Percentiles rank a stretch among this genome's conserved stretches.
Evolutionary conservation across 2,329 filamentous ascomycete species (phyloP).

Genomic region (Colletotrichum incanum): DNA sequence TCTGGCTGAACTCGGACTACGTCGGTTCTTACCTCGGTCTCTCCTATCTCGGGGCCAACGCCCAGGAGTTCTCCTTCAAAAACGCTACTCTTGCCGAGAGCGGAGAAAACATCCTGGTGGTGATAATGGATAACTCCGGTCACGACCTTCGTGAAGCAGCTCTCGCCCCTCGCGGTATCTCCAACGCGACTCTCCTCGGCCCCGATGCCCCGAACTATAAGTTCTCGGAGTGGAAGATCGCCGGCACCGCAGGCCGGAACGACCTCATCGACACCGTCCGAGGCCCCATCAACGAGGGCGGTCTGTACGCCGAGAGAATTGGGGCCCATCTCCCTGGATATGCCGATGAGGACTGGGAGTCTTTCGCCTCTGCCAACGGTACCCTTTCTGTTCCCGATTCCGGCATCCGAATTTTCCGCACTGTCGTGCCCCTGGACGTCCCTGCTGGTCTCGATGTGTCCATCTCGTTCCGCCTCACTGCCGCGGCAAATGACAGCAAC

Average conservation of each 20-base stretch:
- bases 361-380: slow-evolving; percentile 49
- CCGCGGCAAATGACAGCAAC: slow-evolving; percentile 57
- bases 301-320: slow-evolving; percentile 70
- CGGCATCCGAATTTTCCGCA: slow-evolving; percentile 71
- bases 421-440: slow-evolving; percentile 65
- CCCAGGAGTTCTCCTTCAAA: slow-evolving; percentile 64
- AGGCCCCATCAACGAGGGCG: slow-evolving; percentile 71
- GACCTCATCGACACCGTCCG: slow-evolving; percentile 69
- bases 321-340: slow-evolving; percentile 73
- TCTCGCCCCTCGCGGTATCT: slow-evolving; percentile 66
- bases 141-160: slow-evolving; percentile 68
- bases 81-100: slow-evolving; percentile 61
- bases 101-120: slow-evolving; percentile 64
- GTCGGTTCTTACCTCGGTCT: slow-evolving; percentile 70
- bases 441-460: slow-evolving; percentile 69
- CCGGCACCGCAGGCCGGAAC: slow-evolving; percentile 69
- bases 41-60: slow-evolving; percentile 55
- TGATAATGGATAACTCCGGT: slow-evolving; percentile 73
- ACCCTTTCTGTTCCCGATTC: slow-evolving; percentile 62
- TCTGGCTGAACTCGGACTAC: slow-evolving; percentile 71
- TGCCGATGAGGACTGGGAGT: slow-evolving; percentile 62
- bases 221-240: slow-evolving; percentile 71
- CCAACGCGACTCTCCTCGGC: slow-evolving; percentile 65
- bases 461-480: slow-evolving; percentile 68
- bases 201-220: slow-evolving; percentile 48